Evolutionary conservation across 192 early-diverging fungal genomes (phyloP), one percentile per base, ranked within the genome.

Genomic region (Backusella australiensis): DNA sequence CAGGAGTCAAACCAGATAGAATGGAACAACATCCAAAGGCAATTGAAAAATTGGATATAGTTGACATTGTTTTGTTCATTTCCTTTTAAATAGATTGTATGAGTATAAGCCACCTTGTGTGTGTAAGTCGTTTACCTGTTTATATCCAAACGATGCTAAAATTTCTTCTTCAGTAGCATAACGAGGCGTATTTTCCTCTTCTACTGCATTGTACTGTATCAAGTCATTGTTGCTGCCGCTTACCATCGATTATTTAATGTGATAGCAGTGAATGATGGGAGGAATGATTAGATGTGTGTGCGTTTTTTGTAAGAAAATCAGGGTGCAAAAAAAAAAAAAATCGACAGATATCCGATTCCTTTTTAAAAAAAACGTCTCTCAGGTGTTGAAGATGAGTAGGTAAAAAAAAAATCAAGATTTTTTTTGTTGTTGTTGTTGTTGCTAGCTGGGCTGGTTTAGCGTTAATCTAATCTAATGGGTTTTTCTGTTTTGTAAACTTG

Each of bases 11-110:
- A 17, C 87, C 87, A 3, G 87, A 81, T 15, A 87, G 79, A 53
- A 89, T 81, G 2, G 86, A 87, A 56, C 85, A 81, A 41, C 86
- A 87, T 26, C 84, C 83, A 74, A 89, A 89, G 21, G 87, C 85
- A 71, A 89, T 82, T 39, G 84, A 82, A 77, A 89, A 89, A 36
- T 83, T 86, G 26, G 80, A 75, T 32, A 89, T 81, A 8, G 84
- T 79, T 14, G 86, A 86, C 67, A 89, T 77, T 6, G 84, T 79
- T 15, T 86, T 87, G 56, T 86, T 81, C 69, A 89, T 79, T 80
- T 86, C 83, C 87, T 89, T 32, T 32, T 32, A 32, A 32, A 32
- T 32, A 32, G 32, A 32, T 32, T 32, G 2, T 32, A 32, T 32
- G 2, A 32, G 32, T 32, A 65, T 42, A 69, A 69, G 26, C n/a